Evolutionary conservation across 495 filamentous ascomycete species (phyloP), one percentile per base, ranked within the genome.

Genomic region (Penicillium coprophilum): DNA sequence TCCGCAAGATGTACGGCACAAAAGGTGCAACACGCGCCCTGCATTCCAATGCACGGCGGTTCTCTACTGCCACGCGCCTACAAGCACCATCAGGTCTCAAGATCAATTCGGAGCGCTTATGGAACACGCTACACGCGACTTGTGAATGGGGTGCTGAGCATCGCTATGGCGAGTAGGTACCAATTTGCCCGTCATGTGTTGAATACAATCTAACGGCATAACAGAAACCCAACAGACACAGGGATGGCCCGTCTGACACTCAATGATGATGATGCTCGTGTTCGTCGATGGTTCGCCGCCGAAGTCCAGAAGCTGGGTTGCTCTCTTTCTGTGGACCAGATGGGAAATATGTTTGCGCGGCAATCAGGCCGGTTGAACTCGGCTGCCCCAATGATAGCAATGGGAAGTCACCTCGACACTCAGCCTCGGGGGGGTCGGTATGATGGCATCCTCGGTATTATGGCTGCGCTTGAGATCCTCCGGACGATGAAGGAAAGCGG

Each of bases 321-420:
- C 66, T 65, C 74, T n/a, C 72, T 82, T 4, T 74, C 69, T 6
- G 61, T 83, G 23, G 85, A 88, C 58, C 66, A 80, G 32, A 86
- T 88, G 83, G 84, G 85, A 2, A 92, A 91, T 55, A 86, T 85
- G 59, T 92, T 90, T 66, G 87, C 88, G 3, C 65, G 85, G 0
- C 78, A 82, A 24, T 69, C 80, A 1, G 87, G 87, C 0, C 62
- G 67, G n/a, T 63, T 69, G 21, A 65, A 70, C 19, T 73, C 70
- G 0, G 65, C 67, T 6, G 59, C 58, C 1, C 73, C 73, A 3
- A 70, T 71, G 62, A 80, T 73, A 45, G 77, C 65, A 1, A 73
- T 78, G 69, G 78, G 78, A 19, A 77, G 73, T 21, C 77, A 81
- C 54, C 56, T 80, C 4, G 78, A 81, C 50, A 78, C 87, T 1